These are phyloP conservation scores for Atkinsonella texensis DNA, from an alignment of 2,329 filamentous ascomycete species.

Conservation along the genomic window DNA sequence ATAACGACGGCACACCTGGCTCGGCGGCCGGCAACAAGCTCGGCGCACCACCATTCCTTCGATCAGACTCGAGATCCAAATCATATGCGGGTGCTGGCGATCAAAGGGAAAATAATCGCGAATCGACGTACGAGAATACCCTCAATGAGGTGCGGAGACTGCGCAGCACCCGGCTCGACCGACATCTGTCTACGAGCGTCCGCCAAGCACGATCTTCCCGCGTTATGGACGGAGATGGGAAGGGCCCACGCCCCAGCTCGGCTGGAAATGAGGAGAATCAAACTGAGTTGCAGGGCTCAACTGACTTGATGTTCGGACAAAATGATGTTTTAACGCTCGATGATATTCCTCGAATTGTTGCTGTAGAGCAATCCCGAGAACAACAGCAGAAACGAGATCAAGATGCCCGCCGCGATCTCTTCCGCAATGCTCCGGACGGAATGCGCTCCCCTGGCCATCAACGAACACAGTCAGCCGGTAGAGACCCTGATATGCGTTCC, in stretches of 20 bases:
- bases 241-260: constrained; percentile 63
- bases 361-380: constrained; percentile 87
- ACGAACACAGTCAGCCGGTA: constrained; percentile 46
- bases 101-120: constrained; percentile 39
- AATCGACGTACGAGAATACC: constrained; percentile 85
- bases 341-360: constrained; percentile 91
- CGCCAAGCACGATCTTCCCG: constrained; percentile 81
- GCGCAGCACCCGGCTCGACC: constrained; percentile 86
- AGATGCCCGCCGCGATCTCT: constrained; percentile 47
- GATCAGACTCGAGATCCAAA: constrained; percentile 59
- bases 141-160: constrained; percentile 88
- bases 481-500: constrained; percentile 37
- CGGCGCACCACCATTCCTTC: constrained; percentile 29
- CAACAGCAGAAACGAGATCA: constrained; percentile 59
- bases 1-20: constrained; percentile 45
- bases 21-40: constrained; percentile 4
- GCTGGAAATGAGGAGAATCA: constrained; percentile 45
- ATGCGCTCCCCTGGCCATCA: constrained; percentile 52
- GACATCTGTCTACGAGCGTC: constrained; percentile 85
- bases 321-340: constrained; percentile 89
- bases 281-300: constrained; percentile 36
- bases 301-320: constrained; percentile 76
- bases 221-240: constrained; percentile 58
- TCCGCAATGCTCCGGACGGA: constrained; percentile 37
- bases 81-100: constrained; percentile 51